phyloP scores from a whole-genome alignment of 306 rosid genomes.

The Leucaena leucocephala region DNA sequence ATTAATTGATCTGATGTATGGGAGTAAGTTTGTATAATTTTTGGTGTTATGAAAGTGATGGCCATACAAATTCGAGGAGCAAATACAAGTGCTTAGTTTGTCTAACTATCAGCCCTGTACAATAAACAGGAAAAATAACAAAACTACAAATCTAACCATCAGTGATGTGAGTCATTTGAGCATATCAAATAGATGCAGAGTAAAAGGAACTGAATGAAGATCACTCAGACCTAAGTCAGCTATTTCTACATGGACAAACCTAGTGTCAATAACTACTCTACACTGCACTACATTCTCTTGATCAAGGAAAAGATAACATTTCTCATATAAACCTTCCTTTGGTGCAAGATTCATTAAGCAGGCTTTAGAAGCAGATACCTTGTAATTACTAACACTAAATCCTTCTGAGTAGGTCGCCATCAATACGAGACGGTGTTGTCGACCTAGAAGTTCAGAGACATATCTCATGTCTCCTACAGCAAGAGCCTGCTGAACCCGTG shows the following conservation, averaged over 20 bases:
- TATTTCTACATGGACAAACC: slow-evolving; percentile 66
- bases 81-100: too few relatives aligned
- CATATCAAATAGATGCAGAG: neutral
- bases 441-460: slow-evolving; percentile 84
- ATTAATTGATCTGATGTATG: too few relatives aligned
- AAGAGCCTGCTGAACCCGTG: slow-evolving; percentile 82
- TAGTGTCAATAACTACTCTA: slow-evolving; percentile 71
- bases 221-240: slow-evolving; percentile 44
- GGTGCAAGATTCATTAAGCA: slow-evolving; percentile 80
- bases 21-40: too few relatives aligned
- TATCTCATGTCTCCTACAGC: slow-evolving; percentile 79
- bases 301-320: slow-evolving; percentile 52
- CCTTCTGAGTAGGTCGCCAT: slow-evolving; percentile 50
- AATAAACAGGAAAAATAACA: too few relatives aligned
- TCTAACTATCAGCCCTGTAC: too few relatives aligned
- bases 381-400: slow-evolving; percentile 45
- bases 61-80: too few relatives aligned
- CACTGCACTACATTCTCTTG: slow-evolving; percentile 52
- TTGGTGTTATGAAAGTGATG: too few relatives aligned
- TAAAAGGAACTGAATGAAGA: neutral
- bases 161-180: neutral
- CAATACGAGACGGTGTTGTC: slow-evolving; percentile 73
- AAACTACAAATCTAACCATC: too few relatives aligned
- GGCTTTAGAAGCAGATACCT: slow-evolving; percentile 67
- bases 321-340: slow-evolving; percentile 81